Evolutionary conservation across 2,329 filamentous ascomycete species (phyloP), one percentile per base, ranked within the genome.

Genomic region (Cytospora schulzeri): DNA sequence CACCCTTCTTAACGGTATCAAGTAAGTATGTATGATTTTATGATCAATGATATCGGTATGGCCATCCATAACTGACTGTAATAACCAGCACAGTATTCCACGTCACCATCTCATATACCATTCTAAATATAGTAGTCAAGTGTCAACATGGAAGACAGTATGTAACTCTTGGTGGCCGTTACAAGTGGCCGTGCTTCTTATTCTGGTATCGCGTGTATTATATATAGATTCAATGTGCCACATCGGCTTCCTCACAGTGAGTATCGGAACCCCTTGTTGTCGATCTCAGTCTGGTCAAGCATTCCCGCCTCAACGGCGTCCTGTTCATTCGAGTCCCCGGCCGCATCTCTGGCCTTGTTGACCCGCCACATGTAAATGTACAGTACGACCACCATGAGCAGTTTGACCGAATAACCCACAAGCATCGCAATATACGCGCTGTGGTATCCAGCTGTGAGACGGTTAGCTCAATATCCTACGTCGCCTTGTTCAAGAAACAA

Each of bases 341-440:
- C 69, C n/a, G 71, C 71, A 57, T 75, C 73, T 24, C 73, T 67
- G n/a, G 69, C 68, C 54, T 68, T 70, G 67, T 74, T 75, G 28
- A 63, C 65, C 15, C 68, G 67, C 60, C 65, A 72, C 73, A 75
- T 74, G 67, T 73, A 74, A 26, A 70, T 38, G 64, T 73, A 74
- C 38, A 75, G 63, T 12, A 70, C 66, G 12, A 74, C 54, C 51
- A 75, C 66, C 55, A 67, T 58, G 22, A 69, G 26, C 17, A 74
- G 69, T 61, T 74, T 74, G 4, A 73, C 68, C 0, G 66, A 59
- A 64, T 75, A 75, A 11, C 73, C 72, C 4, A 74, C 70, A 12
- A 74, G 62, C 73, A 75, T 75, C 38, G 73, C 73, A 31, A 75
- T 69, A 64, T 75, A 74, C 4, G 73, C 73, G 67, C 72, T 74